Conservation (phyloP, 2,329 filamentous ascomycete species). For the Torrubiellomyces zombiae region DNA sequence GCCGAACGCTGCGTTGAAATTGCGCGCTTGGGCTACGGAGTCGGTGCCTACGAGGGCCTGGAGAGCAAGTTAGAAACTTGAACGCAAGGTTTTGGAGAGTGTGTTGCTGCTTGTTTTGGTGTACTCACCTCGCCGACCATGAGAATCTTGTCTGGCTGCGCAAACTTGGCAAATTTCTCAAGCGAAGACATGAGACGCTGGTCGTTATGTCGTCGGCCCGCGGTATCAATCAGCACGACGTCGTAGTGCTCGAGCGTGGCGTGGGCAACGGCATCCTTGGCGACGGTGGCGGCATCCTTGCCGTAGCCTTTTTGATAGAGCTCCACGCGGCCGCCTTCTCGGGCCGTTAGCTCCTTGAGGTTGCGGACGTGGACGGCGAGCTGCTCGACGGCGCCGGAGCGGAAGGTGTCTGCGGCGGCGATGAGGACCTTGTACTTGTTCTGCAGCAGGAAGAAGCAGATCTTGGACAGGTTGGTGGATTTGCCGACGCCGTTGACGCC, state of each 20-base stretch:
- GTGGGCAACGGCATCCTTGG: constrained; percentile 78
- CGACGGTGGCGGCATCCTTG: constrained; percentile 90
- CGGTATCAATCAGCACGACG: constrained; percentile 93
- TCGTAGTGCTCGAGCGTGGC: constrained; percentile 65
- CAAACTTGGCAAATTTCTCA: constrained; percentile 94
- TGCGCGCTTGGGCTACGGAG: constrained; percentile 84
- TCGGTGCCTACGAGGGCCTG: constrained; percentile 86
- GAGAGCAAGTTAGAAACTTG: constrained; percentile 1
- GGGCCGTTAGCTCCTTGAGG: constrained; percentile 68
- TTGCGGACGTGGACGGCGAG: constrained; percentile 90
- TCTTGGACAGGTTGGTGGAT: constrained; percentile 93
- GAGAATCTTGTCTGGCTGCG: constrained; percentile 92
- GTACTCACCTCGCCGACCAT: constrained; percentile 56
- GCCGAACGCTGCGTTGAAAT: constrained; percentile 91
- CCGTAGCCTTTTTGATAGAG: constrained; percentile 96
- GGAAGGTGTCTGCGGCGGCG: constrained; percentile 90
- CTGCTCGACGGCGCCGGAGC: constrained; percentile 92
- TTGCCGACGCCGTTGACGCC: constrained; percentile 98
- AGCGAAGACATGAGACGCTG: constrained; percentile 88
- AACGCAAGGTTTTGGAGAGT: neutral
- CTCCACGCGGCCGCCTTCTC: constrained; percentile 74
- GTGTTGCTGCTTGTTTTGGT: neutral
- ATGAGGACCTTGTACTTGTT: constrained; percentile 94
- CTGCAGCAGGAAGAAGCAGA: constrained; percentile 92
- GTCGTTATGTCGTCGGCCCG: constrained; percentile 88